A percentile compares a stretch with the other conserved stretches of the same genome.
Evolutionary conservation across 2,329 filamentous ascomycete species (phyloP).

Genomic region (Apiospora malaysiana): DNA sequence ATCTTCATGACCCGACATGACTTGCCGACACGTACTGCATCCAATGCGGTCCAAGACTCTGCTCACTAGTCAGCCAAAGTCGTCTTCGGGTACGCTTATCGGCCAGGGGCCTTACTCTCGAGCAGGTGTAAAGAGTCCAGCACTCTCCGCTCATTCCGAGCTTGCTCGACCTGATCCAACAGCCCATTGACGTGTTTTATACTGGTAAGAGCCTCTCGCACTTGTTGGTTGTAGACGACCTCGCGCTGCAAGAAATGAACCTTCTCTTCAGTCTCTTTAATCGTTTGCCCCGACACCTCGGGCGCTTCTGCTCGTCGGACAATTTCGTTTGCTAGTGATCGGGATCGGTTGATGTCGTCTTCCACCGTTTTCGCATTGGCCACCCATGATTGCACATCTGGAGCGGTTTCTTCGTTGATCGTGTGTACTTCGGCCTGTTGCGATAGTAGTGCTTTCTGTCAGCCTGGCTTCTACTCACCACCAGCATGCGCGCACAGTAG

Average conservation of each 20-base stretch:
- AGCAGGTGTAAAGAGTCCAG: slow-evolving; percentile 63
- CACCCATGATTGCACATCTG: slow-evolving; percentile 87
- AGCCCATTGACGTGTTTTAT: slow-evolving; percentile 65
- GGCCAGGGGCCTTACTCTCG: slow-evolving; percentile 50
- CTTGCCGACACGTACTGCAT: slow-evolving; percentile 64
- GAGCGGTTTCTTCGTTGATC: slow-evolving; percentile 77
- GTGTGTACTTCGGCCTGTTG: slow-evolving; percentile 71
- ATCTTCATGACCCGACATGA: slow-evolving; percentile 68
- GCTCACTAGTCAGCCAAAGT: slow-evolving; percentile 31
- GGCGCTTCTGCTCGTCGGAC: slow-evolving; percentile 75
- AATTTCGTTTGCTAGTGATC: slow-evolving; percentile 80
- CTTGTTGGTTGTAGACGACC: slow-evolving; percentile 63
- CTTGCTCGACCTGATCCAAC: slow-evolving; percentile 65
- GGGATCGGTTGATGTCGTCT: slow-evolving; percentile 81
- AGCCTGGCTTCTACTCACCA: neutral
- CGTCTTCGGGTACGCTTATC: no score
- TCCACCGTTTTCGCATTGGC: slow-evolving; percentile 83
- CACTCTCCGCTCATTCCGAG: slow-evolving; percentile 59
- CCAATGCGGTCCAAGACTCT: slow-evolving; percentile 65
- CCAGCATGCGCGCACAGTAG: neutral
- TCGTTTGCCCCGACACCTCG: slow-evolving; percentile 57
- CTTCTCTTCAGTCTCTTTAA: slow-evolving; percentile 59
- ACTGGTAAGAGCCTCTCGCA: slow-evolving; percentile 55
- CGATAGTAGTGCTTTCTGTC: neutral
- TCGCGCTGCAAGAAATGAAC: slow-evolving; percentile 64